These are phyloP conservation scores for Panicum miliaceum DNA, from an alignment of 176 grass and related monocot genomes.

Conservation along the genomic window DNA sequence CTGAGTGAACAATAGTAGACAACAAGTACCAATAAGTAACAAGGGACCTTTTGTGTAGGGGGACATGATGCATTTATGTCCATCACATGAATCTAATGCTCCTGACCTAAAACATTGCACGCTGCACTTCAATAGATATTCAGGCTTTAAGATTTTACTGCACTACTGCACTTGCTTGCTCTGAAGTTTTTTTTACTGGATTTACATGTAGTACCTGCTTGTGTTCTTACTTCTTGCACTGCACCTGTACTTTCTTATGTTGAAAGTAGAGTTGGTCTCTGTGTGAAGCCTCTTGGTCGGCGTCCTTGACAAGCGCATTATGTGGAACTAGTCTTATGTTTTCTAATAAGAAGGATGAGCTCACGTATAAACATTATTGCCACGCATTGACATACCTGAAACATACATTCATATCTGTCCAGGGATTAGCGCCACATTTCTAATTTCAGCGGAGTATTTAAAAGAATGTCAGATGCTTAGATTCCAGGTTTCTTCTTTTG, in stretches of 20 bases:
- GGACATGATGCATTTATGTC: constrained; percentile 44
- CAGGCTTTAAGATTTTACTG: constrained; percentile 29
- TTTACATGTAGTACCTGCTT: neutral
- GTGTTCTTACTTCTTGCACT: neutral
- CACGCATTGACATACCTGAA: neutral
- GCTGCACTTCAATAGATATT: constrained; percentile 15
- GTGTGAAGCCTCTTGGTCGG: neutral
- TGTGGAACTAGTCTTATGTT: constrained; percentile 22
- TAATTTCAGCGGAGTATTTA: constrained; percentile 31
- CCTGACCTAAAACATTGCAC: constrained; percentile 12
- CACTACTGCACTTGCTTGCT: neutral
- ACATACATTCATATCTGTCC: neutral
- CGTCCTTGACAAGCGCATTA: constrained; percentile 16
- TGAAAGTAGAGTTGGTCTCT: constrained; percentile 12
- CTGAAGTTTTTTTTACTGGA: constrained; percentile 38
- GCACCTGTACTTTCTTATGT: neutral
- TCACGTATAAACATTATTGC: constrained; percentile 6
- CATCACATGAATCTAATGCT: constrained; percentile 47
- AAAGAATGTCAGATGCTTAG: neutral
- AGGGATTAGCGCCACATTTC: neutral
- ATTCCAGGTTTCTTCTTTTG: constrained; percentile 12
- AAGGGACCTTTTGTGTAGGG: neutral
- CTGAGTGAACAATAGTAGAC: neutral
- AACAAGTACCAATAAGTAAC: constrained; percentile 28
- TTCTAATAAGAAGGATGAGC: constrained; percentile 17